Evolutionary conservation across 495 filamentous ascomycete species (phyloP), one percentile per base, ranked within the genome.

Genomic region (Podospora appendiculata): DNA sequence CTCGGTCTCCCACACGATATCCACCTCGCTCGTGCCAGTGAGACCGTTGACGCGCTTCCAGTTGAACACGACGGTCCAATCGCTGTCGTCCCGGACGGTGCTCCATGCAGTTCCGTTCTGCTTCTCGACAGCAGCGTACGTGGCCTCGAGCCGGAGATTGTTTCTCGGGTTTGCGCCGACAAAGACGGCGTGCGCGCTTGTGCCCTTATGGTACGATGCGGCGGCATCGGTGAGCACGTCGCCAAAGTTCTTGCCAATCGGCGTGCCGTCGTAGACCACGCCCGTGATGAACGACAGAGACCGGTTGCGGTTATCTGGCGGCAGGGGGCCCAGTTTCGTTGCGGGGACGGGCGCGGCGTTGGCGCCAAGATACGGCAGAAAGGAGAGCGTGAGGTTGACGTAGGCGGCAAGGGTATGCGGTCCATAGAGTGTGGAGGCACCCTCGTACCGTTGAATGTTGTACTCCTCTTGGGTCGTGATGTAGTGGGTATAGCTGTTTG

Each of bases 401-500:
- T 96, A 92, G 1, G 90, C 92, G 38, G 89, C 84, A 6, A 96
- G 77, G 16, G 89, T 95, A 61, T 91, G 84, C n/a, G 88, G 89
- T 0, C 93, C 93, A 69, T 95, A 96, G 32, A 96, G 81, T 4
- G 93, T 98, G 25, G 88, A 94, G 13, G 90, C 93, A 46, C 93
- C 93, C 71, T 98, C 93, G 69, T 96, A 96, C 45, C 93, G 83
- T 68, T 98, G 93, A 49, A 91, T 79, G 13, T 55, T 66, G 64
- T 96, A 98, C 62, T 98, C 93, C 64, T 96, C 89, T 59, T 89
- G 82, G 0, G 93, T 98, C 9, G 89, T 71, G 68, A 95, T 94
- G 67, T 98, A 98, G 65, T 98, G 93, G 12, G 93, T 90, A 66
- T 98, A 98, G 59, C 79, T 90, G 68, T 98, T 98, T 8, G 91